Percentiles rank a stretch among this genome's conserved stretches.
Conservation (phyloP, 768 basidiomycete species). For the Aureoboletus auriporus region DNA sequence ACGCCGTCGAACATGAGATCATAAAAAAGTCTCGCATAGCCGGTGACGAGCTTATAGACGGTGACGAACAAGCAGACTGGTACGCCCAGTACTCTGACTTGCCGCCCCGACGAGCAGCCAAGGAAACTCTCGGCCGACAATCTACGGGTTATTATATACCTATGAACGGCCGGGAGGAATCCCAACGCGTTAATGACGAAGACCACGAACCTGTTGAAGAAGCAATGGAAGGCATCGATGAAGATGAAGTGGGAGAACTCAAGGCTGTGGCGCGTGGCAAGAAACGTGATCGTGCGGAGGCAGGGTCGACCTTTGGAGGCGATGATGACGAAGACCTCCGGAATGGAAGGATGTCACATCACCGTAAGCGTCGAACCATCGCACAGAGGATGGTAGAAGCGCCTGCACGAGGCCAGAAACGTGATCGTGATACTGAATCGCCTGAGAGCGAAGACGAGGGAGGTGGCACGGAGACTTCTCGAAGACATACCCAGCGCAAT, state of each 20-base stretch:
- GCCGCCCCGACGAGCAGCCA: conserved; percentile 40
- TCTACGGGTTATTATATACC: conserved; percentile 40
- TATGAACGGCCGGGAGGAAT: conserved; percentile 43
- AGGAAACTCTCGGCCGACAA: conserved; percentile 43
- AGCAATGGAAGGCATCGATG: conserved; percentile 36
- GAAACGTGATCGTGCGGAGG: conserved; percentile 75
- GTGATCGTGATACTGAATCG: conserved; percentile 55
- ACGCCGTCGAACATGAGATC: conserved; percentile 38
- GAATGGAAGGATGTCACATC: conserved; percentile 41
- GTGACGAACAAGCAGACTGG: conserved; percentile 44
- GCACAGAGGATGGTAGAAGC: conserved; percentile 50
- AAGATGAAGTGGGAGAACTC: conserved; percentile 40
- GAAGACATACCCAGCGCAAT: conserved; percentile 3
- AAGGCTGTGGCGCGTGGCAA: conserved; percentile 44
- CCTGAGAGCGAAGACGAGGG: conserved; percentile 31
- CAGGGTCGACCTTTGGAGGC: conserved; percentile 65
- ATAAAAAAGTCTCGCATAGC: conserved; percentile 54
- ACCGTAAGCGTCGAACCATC: conserved; percentile 56
- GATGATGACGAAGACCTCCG: conserved; percentile 43
- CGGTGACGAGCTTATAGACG: conserved; percentile 44
- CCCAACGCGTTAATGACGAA: conserved; percentile 31
- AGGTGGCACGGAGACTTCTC: conserved; percentile 10
- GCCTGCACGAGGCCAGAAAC: conserved; percentile 55
- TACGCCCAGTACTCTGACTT: conserved; percentile 29
- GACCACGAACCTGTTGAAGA: conserved; percentile 36